A percentile compares a stretch with the other conserved stretches of the same genome.
These are phyloP conservation scores for Beauveria scarabaeidicola DNA, from an alignment of 2,329 filamentous ascomycete species.

Conservation along the genomic window DNA sequence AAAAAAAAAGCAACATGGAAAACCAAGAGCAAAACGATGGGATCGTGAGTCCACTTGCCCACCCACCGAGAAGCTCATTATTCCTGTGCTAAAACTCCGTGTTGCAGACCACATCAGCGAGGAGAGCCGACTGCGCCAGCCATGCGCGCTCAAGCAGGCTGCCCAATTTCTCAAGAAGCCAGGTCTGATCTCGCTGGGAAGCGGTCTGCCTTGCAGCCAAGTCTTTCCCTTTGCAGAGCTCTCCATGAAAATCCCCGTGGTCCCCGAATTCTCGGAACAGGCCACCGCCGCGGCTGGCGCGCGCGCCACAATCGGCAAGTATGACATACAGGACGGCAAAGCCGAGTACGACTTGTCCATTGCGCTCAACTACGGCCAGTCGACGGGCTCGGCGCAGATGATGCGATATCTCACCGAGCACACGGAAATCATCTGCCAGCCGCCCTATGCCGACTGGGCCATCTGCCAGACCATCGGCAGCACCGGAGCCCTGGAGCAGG, in stretches of 20 bases:
- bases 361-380: conserved; percentile 88
- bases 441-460: conserved; percentile 85
- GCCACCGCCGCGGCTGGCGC: conserved; percentile 54
- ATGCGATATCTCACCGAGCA: conserved; percentile 90
- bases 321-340: conserved; percentile 60
- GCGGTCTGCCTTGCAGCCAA: conserved; percentile 77
- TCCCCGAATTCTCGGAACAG: conserved; percentile 62
- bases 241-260: conserved; percentile 60
- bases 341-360: conserved; percentile 66
- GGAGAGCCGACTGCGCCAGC: conserved; percentile 53
- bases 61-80: neutral
- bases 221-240: conserved; percentile 88
- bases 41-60: conserved; percentile 52
- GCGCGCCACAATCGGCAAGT: conserved; percentile 64
- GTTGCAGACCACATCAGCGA: conserved; percentile 48
- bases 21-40: conserved; percentile 74
- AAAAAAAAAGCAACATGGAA: conserved; percentile 34
- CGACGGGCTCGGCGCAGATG: conserved; percentile 76
- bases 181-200: conserved; percentile 83
- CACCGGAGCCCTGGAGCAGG: conserved; percentile 77
- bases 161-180: conserved; percentile 72
- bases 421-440: conserved; percentile 80
- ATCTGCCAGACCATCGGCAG: conserved; percentile 77
- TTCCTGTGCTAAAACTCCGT: conserved; percentile 5
- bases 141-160: conserved; percentile 72